Evolutionary conservation across 768 basidiomycete genomes (phyloP).

Genomic region (Boletus barrowsii): DNA sequence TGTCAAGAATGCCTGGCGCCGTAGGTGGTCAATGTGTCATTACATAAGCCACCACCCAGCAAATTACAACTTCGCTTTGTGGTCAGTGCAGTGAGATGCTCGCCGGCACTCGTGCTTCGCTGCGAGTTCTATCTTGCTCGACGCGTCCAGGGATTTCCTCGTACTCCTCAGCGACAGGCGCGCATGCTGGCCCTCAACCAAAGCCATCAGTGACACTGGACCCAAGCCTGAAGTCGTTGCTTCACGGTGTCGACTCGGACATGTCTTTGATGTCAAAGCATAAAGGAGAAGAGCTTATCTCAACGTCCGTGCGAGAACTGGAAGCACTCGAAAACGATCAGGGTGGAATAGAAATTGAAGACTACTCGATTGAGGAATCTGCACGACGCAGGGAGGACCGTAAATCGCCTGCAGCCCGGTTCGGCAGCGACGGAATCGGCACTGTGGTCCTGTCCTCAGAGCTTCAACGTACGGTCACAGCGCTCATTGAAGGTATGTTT

Average conservation of each 20-base stretch:
- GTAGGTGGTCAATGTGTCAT: background rate
- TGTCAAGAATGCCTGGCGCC: background rate
- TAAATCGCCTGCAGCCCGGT: conserved; percentile 79
- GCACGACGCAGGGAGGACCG: conserved; percentile 36
- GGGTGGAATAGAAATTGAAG: conserved; percentile 33
- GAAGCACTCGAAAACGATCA: conserved; percentile 44
- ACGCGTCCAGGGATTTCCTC: conserved; percentile 20
- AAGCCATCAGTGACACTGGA: conserved; percentile 65
- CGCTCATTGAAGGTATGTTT: conserved; percentile 61
- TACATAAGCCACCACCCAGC: conserved; percentile 19
- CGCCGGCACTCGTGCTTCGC: conserved; percentile 19
- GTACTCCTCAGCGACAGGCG: conserved; percentile 33
- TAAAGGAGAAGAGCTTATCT: conserved; percentile 14
- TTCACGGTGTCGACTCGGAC: conserved; percentile 55
- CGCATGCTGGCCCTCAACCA: conserved; percentile 37
- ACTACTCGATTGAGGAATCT: conserved; percentile 26
- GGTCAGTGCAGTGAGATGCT: conserved; percentile 17
- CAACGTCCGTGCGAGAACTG: conserved; percentile 47
- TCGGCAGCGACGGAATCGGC: conserved; percentile 73
- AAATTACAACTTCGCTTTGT: background rate
- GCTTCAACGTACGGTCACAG: conserved; percentile 61
- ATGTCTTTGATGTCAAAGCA: conserved; percentile 51
- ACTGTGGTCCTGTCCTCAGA: conserved; percentile 70
- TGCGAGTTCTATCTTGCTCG: conserved; percentile 24
- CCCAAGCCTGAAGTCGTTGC: conserved; percentile 56